Evolutionary conservation across 768 basidiomycete genomes (phyloP).

Genomic region (Sistotremastrum niveocremeum): DNA sequence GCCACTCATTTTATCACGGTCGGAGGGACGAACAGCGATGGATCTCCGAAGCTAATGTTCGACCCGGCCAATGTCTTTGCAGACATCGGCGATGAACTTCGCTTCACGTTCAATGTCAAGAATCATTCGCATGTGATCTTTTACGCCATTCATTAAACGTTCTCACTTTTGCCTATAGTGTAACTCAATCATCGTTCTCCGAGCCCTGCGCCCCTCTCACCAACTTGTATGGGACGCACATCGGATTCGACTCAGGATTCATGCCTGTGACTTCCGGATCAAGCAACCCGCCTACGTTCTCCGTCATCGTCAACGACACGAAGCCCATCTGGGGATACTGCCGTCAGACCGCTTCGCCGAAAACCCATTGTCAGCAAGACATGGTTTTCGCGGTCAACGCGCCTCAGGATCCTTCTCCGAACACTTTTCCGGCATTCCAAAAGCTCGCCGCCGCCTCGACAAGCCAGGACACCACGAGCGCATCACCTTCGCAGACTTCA

Average conservation of each 20-base stretch:
- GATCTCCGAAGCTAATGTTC: not conserved
- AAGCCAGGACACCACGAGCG: too few relatives aligned
- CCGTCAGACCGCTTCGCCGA: constrained; percentile 1
- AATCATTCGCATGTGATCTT: constrained; percentile 1
- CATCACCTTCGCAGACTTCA: too few relatives aligned
- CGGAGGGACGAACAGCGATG: not conserved
- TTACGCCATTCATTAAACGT: too few relatives aligned
- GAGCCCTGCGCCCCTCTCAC: constrained; percentile 7
- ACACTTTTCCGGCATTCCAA: too few relatives aligned
- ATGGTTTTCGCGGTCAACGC: constrained; percentile 8
- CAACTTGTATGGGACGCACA: not conserved
- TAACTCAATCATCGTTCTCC: constrained; percentile 9
- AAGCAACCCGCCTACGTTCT: not conserved
- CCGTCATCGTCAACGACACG: constrained; percentile 1
- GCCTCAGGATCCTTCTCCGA: not conserved
- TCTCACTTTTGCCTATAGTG: not conserved
- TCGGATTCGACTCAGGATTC: constrained; percentile 11
- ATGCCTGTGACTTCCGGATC: too few relatives aligned
- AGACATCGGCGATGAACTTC: constrained; percentile 6
- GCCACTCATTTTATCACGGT: not conserved
- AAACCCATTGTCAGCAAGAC: constrained; percentile 2
- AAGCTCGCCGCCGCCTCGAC: too few relatives aligned
- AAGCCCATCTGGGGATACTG: constrained; percentile 9
- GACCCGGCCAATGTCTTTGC: constrained; percentile 5
- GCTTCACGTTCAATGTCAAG: constrained; percentile 7